Evolutionary conservation across 768 basidiomycete species (phyloP), one percentile per base, ranked within the genome.

Genomic region (Russula olivacea): DNA sequence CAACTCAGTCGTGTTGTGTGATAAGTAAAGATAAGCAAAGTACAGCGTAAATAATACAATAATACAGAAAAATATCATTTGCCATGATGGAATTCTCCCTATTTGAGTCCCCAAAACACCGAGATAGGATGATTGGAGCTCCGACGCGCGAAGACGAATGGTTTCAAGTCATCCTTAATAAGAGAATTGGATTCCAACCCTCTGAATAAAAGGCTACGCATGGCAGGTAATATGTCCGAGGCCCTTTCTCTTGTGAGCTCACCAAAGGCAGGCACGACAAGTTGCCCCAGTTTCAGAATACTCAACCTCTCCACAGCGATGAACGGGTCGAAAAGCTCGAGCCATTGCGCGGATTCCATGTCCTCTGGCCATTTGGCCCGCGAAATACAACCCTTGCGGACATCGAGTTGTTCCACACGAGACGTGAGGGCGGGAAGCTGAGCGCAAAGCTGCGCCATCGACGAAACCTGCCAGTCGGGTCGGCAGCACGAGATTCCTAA

Each of bases 391-490:
- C 10, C 32, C 23, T 14, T 10, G 1, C 15, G 6, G 15, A 63
- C 30, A 14, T 25, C 17, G 23, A 63, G 61, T 4, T 17, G 36
- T 21, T 9, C n/a, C 21, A 63, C 25, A 8, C 30, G 19, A 17
- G 14, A 53, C 25, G 52, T 17, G 21, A 32, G n/a, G 11, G 32
- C 4, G 4, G 19, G 43, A 14, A 12, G 4, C 30, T 52, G 56
- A 10, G 11, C 7, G n/a, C 49, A 58, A 17, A 47, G 38, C 28
- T 49, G 54, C 4, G 61, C 32, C 6, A 56, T 17, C 12, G 54
- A 55, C 2, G 36, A 55, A 45, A 61, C 30, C 23, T 61, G 61
- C 48, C 54, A 48, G 23, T 55, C 45, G 14, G 55, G n/a, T 15
- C 9, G n/a, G 17, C 5, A 7, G 38, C 61, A 61, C 15, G 25